phyloP scores from a whole-genome alignment of 2,329 filamentous ascomycete species.

The Ophiosphaerella korrae region DNA sequence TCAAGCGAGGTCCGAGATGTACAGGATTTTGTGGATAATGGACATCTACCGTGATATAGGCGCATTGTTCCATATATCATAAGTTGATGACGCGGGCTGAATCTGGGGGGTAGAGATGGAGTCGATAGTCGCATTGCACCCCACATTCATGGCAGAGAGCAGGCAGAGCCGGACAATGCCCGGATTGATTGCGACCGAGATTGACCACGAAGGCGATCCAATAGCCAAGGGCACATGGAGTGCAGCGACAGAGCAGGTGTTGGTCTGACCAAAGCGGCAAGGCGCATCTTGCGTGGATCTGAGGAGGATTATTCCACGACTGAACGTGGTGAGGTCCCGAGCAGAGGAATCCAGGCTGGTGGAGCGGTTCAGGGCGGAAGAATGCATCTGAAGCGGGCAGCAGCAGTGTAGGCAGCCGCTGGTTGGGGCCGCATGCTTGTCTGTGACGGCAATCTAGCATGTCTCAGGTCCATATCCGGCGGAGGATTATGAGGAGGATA shows the following conservation, averaged over 20 bases:
- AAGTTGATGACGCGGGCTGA: constrained; percentile 9
- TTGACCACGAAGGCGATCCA: constrained; percentile 5
- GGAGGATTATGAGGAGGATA: constrained; percentile 10
- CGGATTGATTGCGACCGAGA: constrained; percentile 5
- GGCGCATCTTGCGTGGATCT: not conserved
- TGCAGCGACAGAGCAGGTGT: not conserved
- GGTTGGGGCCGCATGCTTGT: constrained; percentile 7
- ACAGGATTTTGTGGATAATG: not conserved
- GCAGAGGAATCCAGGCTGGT: constrained; percentile 3
- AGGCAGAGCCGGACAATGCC: not conserved
- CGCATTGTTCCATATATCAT: constrained; percentile 2
- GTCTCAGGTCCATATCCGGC: constrained; percentile 18
- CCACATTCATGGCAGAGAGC: constrained; percentile 9
- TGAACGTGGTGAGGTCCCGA: not conserved
- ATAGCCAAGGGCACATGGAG: not conserved
- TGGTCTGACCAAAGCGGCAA: not conserved
- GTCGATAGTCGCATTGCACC: constrained; percentile 5
- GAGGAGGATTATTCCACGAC: not conserved
- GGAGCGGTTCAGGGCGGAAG: constrained; percentile 4
- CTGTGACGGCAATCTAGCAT: constrained; percentile 24
- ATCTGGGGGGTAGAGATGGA: constrained; percentile 4
- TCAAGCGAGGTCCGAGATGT: not conserved
- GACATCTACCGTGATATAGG: not conserved
- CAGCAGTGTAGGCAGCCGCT: constrained; percentile 1
- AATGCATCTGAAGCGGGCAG: constrained; percentile 3